Evolutionary conservation across 2,329 filamentous ascomycete genomes (phyloP), one percentile per base, ranked within the genome.

Genomic region (Pestalotiopsis sp.): DNA sequence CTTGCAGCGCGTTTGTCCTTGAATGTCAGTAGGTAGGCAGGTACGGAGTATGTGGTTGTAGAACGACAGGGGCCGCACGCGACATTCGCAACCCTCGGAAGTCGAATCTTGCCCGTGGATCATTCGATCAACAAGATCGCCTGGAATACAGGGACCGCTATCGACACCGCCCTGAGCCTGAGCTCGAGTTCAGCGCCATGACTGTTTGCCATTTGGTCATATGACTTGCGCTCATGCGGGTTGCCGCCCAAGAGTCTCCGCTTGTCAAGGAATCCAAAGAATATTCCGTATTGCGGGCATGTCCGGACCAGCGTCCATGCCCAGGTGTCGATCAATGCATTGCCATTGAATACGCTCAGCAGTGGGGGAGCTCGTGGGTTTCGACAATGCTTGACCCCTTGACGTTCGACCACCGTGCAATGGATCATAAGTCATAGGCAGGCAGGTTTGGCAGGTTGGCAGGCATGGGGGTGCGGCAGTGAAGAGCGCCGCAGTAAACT

Each of bases 161-260:
- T 52, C 45, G 45, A 52, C 45, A 52, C 45, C 45, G 45, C 45
- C 41, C 45, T 52, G 45, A 52, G 45, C 14, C 17, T n/a, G 41
- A 49, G 41, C 41, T 49, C 45, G 45, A 52, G 45, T 52, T 52
- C n/a, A 3, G 45, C 45, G n/a, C 6, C 45, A 52, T n/a, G 57
- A 59, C 23, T 17, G n/a, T n/a, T 12, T 58, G 52, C 20, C 12
- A 23, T 27, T 25, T 57, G 17, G 64, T 66, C 64, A 66, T 9
- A 58, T 66, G 64, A 66, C 64, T 66, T 66, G 11, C 25, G 39
- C 49, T 66, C 64, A 66, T 66, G 64, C 64, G 64, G 64, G 41
- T 31, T 66, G 49, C 64, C 64, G 49, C 49, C 45, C 27, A 38
- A 57, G 31, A 36, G 9, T 45, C 62, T n/a, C 59, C 36, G 59